Evolutionary conservation across 1,284 basidiomycete genomes (phyloP), one percentile per base, ranked within the genome.

Genomic region (Agroathelia rolfsii): DNA sequence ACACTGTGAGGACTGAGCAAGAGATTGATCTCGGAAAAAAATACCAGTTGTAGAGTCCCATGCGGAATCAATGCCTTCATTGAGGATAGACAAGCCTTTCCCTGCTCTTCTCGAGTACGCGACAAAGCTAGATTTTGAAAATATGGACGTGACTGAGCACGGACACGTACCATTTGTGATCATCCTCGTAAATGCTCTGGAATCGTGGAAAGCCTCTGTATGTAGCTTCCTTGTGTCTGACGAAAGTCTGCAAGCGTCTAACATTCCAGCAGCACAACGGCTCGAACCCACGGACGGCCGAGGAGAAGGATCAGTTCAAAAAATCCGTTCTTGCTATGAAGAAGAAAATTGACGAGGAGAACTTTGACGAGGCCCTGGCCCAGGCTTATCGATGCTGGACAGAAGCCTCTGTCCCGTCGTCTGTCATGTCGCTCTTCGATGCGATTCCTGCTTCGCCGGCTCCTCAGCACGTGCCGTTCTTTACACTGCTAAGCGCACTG

Each of bases 81-180:
- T 98, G 1, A 76, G 92, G 22, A 78, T 98, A 40, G 86, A 92
- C 56, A 72, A 77, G 35, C 85, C 94, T 0, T 97, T 96, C 66
- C 79, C 86, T 0, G 70, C 75, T 0, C 69, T 96, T 4, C 64
- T 79, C 35, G 64, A 80, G 35, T 78, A 85, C 53, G 76, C 86
- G 0, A 55, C 69, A n/a, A 63, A 66, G 0, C 61, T 93, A 29
- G 76, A 93, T 45, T 69, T 90, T 36, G 66, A 69, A 6, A 59
- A 59, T 9, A 72, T 95, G 70, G 86, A 95, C 51, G 72, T 75
- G 12, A 88, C 84, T 8, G 82, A 90, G 28, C 86, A 93, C 49
- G 73, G 72, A 0, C 92, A 96, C 50, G 62, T 94, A 18, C 90
- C 92, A 0, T 93, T 84, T 47, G 76, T 89, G 19, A 64, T 89